Evolutionary conservation across 495 filamentous ascomycete genomes (phyloP).

Genomic region (Astrothelium macrocarpum): DNA sequence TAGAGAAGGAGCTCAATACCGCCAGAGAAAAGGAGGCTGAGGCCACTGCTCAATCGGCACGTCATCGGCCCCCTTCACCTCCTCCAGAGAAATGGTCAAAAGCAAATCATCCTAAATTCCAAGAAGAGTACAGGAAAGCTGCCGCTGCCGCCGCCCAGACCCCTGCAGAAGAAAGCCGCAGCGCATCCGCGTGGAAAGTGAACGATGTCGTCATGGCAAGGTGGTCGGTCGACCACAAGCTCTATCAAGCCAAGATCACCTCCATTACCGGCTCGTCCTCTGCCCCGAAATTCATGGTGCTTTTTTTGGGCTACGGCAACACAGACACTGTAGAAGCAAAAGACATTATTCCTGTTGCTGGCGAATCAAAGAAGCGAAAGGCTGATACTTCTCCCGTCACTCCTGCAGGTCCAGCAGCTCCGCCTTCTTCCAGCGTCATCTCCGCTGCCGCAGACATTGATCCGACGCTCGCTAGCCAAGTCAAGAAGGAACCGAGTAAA

Average conservation of each 20-base stretch:
- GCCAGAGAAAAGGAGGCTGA: constrained; percentile 41
- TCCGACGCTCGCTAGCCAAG: constrained; percentile 62
- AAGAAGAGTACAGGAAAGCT: constrained; percentile 32
- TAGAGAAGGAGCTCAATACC: constrained; percentile 21
- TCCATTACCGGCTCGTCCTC: constrained; percentile 84
- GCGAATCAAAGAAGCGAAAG: constrained; percentile 75
- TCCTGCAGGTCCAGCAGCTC: constrained; percentile 22
- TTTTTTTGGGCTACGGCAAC: constrained; percentile 80
- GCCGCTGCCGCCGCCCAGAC: constrained; percentile 41
- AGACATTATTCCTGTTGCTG: constrained; percentile 69
- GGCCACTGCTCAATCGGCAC: constrained; percentile 37
- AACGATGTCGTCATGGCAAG: constrained; percentile 85
- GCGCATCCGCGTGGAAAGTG: constrained; percentile 53
- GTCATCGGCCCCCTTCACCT: constrained; percentile 37
- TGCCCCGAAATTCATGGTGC: constrained; percentile 84
- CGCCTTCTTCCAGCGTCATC: constrained; percentile 49
- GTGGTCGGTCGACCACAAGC: constrained; percentile 84
- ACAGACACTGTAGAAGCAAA: constrained; percentile 77
- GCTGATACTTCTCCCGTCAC: constrained; percentile 65
- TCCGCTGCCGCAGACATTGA: constrained; percentile 83
- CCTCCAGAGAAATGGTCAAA: constrained; percentile 58
- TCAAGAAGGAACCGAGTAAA: constrained; percentile 55
- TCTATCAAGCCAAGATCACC: constrained; percentile 88
- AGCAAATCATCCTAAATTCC: constrained; percentile 45
- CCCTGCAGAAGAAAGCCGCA: constrained; percentile 23